Base-by-base conservation (phyloP, 371 early-diverging fungal genomes). In the Capillidium heterosporum region DNA sequence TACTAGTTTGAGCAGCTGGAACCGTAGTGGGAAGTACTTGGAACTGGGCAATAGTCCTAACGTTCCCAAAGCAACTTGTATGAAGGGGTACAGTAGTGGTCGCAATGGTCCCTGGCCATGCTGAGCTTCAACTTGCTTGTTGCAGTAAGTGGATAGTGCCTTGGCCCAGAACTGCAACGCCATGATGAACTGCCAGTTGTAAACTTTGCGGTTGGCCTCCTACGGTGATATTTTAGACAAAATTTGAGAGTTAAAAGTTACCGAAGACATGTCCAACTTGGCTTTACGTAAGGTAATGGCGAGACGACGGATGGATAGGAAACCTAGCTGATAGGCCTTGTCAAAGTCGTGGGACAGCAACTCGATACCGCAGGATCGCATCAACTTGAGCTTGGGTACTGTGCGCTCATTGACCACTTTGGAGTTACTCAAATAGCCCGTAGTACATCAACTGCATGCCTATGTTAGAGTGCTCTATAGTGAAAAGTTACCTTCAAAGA, bases 161-260 rank as follows among this genome's bases (percentile, higher is more conserved):
- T 84, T 80, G 21, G 87, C 62, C 94, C 94, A 93, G 56, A 91
- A 80, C 61, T 81, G 78, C 57, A 95, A 70, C 57, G 86, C 83
- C 67, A 90, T 88, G 39, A 93, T 66, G 64, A 80, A 93, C 71
- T 90, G 92, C 94, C 94, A 93, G 71, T 89, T 89, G 75, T 93
- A 92, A 24, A 93, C 86, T 4, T 76, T 62, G 55, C 80, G 79
- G 76, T 79, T 87, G 8, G 86, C 76, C 60, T 90, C 89, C 73
- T 76, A 52, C 48, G 54, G 17, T 53, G 48, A 51, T 42, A 23
- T 27, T 43, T 29, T n/a, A 26, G 23, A 27, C 41, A 43, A 32
- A 32, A 24, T 32, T 43, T 32, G 1, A 15, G 26, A 32, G 2
- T 8, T 13, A 17, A 19, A 1, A 19, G 42, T 66, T 65, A 67